These are phyloP conservation scores for Diplotaxis tenuifolia DNA, from an alignment of 345 rosid species.

Conservation along the genomic window DNA sequence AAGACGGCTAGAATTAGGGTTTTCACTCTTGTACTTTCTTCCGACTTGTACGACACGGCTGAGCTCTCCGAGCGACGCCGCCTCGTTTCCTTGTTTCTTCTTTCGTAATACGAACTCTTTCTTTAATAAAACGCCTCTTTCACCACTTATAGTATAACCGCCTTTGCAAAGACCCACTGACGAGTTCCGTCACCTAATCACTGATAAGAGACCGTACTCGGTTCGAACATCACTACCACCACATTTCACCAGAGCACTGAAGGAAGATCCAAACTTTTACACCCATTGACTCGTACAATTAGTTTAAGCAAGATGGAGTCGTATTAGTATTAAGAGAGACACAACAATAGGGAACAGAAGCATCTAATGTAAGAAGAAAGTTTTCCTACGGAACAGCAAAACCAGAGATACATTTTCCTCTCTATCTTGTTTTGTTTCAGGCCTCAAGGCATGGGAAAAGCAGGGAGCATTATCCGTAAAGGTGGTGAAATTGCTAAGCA, in stretches of 20 bases:
- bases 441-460: conserved; percentile 33
- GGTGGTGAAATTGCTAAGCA: conserved; percentile 69
- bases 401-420: background rate
- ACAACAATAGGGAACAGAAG: background rate
- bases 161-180: too few species aligned
- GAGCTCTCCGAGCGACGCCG: too few species aligned
- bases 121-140: too few species aligned
- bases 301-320: background rate
- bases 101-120: too few species aligned
- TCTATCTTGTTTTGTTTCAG: background rate
- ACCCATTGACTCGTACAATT: background rate
- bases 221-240: too few species aligned
- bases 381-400: background rate
- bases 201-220: too few species aligned
- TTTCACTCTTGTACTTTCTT: too few species aligned
- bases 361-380: background rate
- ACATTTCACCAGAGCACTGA: background rate
- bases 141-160: too few species aligned
- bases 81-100: too few species aligned
- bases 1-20: too few species aligned
- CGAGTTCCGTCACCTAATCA: too few species aligned
- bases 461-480: conserved; percentile 61
- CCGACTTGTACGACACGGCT: too few species aligned
- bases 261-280: background rate
- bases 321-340: background rate